Percentiles rank a stretch among this genome's conserved stretches.
Evolutionary conservation across 2,329 filamentous ascomycete genomes (phyloP).

Genomic region (Pseudogymnoascus pannorum): DNA sequence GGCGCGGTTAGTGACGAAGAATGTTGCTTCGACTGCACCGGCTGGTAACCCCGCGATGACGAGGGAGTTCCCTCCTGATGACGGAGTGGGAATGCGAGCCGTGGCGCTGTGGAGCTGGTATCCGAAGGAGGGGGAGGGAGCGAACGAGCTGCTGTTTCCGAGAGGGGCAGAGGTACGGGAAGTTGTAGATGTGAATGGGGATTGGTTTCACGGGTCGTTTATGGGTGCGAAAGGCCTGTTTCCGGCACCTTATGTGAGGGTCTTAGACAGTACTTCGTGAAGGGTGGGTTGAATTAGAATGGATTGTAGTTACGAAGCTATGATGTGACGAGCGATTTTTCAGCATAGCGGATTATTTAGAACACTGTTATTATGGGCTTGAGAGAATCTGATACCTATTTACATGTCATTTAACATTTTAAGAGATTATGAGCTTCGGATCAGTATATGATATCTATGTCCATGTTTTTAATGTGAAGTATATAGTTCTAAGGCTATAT

Average conservation of each 20-base stretch:
- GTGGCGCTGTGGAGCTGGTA: conserved; percentile 72
- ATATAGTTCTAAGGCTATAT: background rate
- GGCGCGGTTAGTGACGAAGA: conserved; percentile 41
- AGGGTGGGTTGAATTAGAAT: background rate
- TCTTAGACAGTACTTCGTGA: conserved; percentile 29
- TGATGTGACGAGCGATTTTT: background rate
- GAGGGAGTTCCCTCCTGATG: conserved; percentile 61
- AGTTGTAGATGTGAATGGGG: conserved; percentile 78
- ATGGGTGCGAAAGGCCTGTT: conserved; percentile 75
- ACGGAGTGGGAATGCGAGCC: conserved; percentile 59
- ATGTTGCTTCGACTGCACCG: conserved; percentile 40
- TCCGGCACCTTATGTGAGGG: conserved; percentile 65
- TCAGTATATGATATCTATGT: background rate
- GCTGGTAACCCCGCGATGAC: conserved; percentile 20
- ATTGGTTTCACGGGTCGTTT: conserved; percentile 86
- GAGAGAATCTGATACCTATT: background rate
- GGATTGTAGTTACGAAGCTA: background rate
- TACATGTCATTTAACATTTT: background rate
- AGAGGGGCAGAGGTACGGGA: conserved; percentile 76
- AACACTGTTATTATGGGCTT: background rate
- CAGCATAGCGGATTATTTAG: conserved; percentile 7
- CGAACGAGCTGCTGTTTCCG: conserved; percentile 78
- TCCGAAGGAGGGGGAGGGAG: conserved; percentile 50
- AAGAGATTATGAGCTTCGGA: background rate
- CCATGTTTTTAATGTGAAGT: background rate